These are phyloP conservation scores for Piromyces finnis DNA, from an alignment of 192 early-diverging fungal genomes.

Conservation along the genomic window DNA sequence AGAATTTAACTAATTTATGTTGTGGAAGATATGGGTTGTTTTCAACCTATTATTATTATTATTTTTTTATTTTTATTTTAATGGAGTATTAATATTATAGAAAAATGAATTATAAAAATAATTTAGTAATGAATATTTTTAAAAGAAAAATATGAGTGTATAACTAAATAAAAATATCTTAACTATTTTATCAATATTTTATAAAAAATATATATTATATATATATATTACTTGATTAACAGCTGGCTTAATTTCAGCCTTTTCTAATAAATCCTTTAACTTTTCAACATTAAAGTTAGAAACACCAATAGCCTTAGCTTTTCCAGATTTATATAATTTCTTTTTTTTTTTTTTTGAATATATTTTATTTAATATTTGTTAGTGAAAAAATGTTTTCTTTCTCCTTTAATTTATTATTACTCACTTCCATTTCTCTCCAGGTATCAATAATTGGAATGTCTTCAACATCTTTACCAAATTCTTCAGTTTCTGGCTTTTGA, in stretches of 20 bases:
- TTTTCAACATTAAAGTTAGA: constrained; percentile 54
- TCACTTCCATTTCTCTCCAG: not conserved
- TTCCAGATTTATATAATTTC: constrained; percentile 41
- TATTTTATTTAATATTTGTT: not conserved
- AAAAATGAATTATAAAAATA: no score
- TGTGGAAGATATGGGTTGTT: not conserved
- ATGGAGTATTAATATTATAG: no score
- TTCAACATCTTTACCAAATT: not conserved
- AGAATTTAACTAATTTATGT: not conserved
- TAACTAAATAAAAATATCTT: no score
- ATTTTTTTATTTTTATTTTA: no score
- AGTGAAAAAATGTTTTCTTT: no score
- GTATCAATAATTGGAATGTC: not conserved
- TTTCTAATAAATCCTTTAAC: constrained; percentile 43
- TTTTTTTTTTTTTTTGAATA: not conserved
- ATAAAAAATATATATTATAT: not conserved
- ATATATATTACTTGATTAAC: constrained; percentile 39
- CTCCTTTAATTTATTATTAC: not conserved
- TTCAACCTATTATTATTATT: not conserved
- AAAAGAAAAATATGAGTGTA: no score
- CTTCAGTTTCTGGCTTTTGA: not conserved
- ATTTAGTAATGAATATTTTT: no score
- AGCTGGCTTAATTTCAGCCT: constrained; percentile 52
- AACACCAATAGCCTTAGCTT: constrained; percentile 66
- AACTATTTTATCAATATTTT: not conserved